Evolutionary conservation across 2,329 filamentous ascomycete genomes (phyloP), one percentile per base, ranked within the genome.

Genomic region (Fusarium palustre): DNA sequence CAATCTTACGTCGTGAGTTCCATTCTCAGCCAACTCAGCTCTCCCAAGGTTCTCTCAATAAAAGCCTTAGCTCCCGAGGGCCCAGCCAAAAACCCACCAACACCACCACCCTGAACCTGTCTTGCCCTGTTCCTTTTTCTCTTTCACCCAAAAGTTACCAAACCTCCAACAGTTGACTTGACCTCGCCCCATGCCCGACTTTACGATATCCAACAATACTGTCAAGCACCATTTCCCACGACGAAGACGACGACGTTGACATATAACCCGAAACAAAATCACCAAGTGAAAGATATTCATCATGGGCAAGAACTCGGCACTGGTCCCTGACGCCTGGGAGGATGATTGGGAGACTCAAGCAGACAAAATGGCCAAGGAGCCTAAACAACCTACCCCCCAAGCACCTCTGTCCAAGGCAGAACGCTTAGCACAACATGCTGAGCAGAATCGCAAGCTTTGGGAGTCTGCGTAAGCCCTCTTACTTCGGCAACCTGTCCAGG

Each of bases 401-500:
- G 78, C 78, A 46, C 79, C 79, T 43, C 79, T 93, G 63, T 90
- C 88, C 69, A 94, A 92, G 76, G 89, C 92, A 6, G 91, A 97
- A 80, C 89, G 91, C 42, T 85, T 92, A 66, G 92, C 92, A 15
- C 88, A 91, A 77, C 95, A 98, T 78, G 88, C 87, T 30, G 93
- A 97, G 78, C 87, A 90, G 55, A 97, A 97, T 78, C 89, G 90
- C 74, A 91, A 92, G 79, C 81, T 97, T 58, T 97, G 95, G 95
- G 89, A 96, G 76, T 90, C 93, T 76, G 95, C 94, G 91, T 96
- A 88, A 59, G 88, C 55, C 55, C 45, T 46, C 24, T 45, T 38
- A 39, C 25, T 34, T 52, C 34, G 31, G 16, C 25, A 39, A 52
- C 43, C n/a, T 63, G 28, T 42, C 48, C 30, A 20, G 33, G 20